Base-by-base conservation (phyloP, 192 early-diverging fungal species). In the Entomortierella chlamydospora region DNA sequence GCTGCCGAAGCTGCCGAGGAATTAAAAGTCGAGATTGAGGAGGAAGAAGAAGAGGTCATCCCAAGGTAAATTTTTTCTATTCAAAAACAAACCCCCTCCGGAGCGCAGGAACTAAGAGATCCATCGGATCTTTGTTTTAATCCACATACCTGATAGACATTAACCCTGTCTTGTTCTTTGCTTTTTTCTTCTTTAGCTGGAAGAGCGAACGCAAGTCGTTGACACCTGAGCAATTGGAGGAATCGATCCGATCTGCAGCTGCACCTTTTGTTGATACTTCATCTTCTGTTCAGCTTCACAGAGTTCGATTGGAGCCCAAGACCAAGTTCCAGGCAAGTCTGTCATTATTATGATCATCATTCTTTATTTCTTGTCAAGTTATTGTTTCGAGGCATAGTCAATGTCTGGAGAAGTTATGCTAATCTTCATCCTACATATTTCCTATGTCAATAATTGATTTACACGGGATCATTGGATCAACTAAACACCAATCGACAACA, bases 301-400 rank as follows among this genome's bases (percentile, higher is more conserved):
- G 55, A 29, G 58, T 79, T 25, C 61, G 56, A 25, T 52, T 59
- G 37, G 62, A 79, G 45, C 76, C 68, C 25, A 53, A 43, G 41
- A 43, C 55, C 49, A 79, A 79, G 63, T 79, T 70, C 52, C 37
- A 78, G 74, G 74, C 56, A 77, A 57, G 61, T 74, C 0, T 54
- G 13, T 0, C 20, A 23, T 61, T 57, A 1, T 34, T 33, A 9
- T 42, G 15, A 20, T 17, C 47, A 41, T 66, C 9, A 6, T 64
- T 63, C 23, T 2, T 42, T 22, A n/a, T 39, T 42, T 60, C 26
- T 54, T n/a, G n/a, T n/a, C n/a, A n/a, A n/a, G n/a, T n/a, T n/a
- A n/a, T n/a, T n/a, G n/a, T n/a, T n/a, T n/a, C n/a, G n/a, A n/a
- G 47, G 47, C 15, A 50, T 50, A 22, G 47, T 50, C 17, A 4